Conservation (phyloP, 2,329 filamentous ascomycete species). For the Daldinia sp. region DNA sequence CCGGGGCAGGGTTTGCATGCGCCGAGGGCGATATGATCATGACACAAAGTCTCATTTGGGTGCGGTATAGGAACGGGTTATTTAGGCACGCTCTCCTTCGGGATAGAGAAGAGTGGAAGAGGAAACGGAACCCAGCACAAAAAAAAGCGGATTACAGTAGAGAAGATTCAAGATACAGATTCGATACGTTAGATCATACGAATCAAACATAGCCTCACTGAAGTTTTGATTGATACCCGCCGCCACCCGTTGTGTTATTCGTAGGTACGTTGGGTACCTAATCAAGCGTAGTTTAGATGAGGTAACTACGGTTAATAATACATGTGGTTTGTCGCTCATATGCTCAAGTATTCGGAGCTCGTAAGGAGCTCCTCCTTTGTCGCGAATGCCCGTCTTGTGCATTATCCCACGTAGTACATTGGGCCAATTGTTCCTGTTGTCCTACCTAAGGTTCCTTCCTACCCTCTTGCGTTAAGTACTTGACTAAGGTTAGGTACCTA, state of each 20-base stretch:
- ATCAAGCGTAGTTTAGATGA: neutral
- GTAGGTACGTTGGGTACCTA: too few relatives aligned
- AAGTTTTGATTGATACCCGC: neutral
- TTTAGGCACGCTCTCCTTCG: neutral
- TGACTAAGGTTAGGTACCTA: too few relatives aligned
- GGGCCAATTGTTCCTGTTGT: neutral
- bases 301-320: neutral
- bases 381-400: too few relatives aligned
- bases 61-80: neutral
- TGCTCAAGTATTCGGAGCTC: neutral
- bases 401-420: too few relatives aligned
- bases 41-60: neutral
- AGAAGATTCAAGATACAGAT: constrained; percentile 1
- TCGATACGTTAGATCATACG: neutral
- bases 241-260: neutral
- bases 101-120: neutral
- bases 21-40: neutral
- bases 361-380: neutral
- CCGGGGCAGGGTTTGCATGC: constrained; percentile 5
- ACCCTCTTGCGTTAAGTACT: neutral
- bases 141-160: neutral
- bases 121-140: too few relatives aligned
- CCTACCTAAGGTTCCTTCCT: neutral
- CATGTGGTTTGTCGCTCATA: neutral
- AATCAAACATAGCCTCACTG: neutral